A percentile compares a stretch with the other conserved stretches of the same genome.
phyloP scores from a whole-genome alignment of 2,329 filamentous ascomycete genomes.

The Chrysosporium keratinophilum region DNA sequence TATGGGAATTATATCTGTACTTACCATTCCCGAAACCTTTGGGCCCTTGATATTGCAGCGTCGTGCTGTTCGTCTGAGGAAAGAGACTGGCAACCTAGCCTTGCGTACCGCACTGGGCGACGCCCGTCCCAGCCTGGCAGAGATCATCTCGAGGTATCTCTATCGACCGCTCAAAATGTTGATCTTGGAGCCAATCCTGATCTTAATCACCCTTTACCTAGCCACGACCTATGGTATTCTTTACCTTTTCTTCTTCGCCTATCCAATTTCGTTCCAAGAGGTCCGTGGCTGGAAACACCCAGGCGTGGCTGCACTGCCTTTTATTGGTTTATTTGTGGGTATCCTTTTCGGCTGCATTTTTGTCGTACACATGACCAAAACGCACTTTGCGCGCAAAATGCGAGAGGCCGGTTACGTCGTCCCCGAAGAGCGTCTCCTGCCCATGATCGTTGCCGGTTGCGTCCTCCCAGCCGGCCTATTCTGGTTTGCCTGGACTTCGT shows the following conservation, averaged over 20 bases:
- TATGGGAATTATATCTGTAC: constrained; percentile 35
- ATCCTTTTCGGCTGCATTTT: constrained; percentile 31
- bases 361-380: constrained; percentile 34
- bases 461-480: constrained; percentile 38
- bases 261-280: constrained; percentile 34
- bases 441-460: constrained; percentile 37
- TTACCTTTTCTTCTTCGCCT: constrained; percentile 32
- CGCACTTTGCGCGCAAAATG: constrained; percentile 32
- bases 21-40: constrained; percentile 45
- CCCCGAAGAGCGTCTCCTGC: constrained; percentile 38
- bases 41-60: constrained; percentile 40
- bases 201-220: constrained; percentile 39
- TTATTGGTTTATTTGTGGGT: constrained; percentile 38
- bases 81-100: constrained; percentile 40
- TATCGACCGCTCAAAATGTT: constrained; percentile 40
- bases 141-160: constrained; percentile 38
- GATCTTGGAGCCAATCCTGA: constrained; percentile 39
- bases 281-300: constrained; percentile 33
- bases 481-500: constrained; percentile 41
- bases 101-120: constrained; percentile 39
- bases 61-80: constrained; percentile 41
- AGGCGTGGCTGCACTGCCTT: constrained; percentile 38
- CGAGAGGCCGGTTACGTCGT: constrained; percentile 26
- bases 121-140: constrained; percentile 28
- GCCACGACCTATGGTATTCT: constrained; percentile 30